Percentiles rank a stretch among this genome's conserved stretches.
These are phyloP conservation scores for Geranomyces michiganensis DNA, from an alignment of 192 early-diverging fungal genomes.

Conservation along the genomic window DNA sequence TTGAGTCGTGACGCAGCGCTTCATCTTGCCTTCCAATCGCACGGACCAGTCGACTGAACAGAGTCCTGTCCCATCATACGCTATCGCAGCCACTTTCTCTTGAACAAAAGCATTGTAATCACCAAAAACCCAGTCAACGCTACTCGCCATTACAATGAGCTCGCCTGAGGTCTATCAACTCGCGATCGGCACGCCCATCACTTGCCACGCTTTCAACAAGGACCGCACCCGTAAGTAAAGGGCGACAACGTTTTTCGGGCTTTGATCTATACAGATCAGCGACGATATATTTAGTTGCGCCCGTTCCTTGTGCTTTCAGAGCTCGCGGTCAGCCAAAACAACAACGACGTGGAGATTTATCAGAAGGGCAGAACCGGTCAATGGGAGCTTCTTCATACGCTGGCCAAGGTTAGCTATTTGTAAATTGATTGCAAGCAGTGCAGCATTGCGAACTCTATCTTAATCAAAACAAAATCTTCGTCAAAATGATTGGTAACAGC, in stretches of 20 bases:
- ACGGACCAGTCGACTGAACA: neutral
- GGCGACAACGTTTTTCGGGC: neutral
- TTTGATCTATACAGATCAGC: neutral
- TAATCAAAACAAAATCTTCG: neutral
- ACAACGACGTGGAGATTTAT: constrained; percentile 90
- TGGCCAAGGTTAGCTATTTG: constrained; percentile 64
- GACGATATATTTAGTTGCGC: neutral
- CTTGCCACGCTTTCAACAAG: constrained; percentile 91
- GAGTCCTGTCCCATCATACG: neutral
- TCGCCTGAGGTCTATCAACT: constrained; percentile 63
- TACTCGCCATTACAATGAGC: neutral
- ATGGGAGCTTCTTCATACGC: constrained; percentile 70
- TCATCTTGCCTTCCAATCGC: no score
- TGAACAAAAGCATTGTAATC: no score
- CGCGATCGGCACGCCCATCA: constrained; percentile 71
- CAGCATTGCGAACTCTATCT: no score
- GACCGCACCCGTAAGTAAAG: constrained; percentile 75
- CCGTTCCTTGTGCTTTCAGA: constrained; percentile 49
- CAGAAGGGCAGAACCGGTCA: constrained; percentile 51
- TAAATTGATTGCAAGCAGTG: no score
- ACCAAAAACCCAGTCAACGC: no score
- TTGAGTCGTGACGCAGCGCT: no score
- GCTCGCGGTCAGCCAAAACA: constrained; percentile 88
- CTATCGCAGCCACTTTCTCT: no score
- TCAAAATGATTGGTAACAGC: constrained; percentile 47